These are phyloP conservation scores for Chrysoporthe deuterocubensis DNA, from an alignment of 2,329 filamentous ascomycete genomes.

Conservation along the genomic window DNA sequence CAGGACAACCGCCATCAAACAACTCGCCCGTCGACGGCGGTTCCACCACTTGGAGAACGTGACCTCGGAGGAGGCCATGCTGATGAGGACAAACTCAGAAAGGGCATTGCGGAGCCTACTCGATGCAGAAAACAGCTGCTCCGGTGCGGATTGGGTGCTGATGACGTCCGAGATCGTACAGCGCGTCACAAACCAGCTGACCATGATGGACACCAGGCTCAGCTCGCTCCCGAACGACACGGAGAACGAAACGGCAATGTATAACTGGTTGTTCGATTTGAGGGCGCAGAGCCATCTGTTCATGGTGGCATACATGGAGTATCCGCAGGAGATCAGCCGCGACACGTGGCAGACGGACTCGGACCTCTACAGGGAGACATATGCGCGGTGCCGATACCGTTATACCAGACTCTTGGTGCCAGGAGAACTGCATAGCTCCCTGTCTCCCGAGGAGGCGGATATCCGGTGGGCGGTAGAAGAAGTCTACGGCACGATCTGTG, in stretches of 20 bases:
- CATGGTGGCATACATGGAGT: slow-evolving; percentile 50
- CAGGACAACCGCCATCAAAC: slow-evolving; percentile 37
- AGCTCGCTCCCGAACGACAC: slow-evolving; percentile 27
- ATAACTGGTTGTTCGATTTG: slow-evolving; percentile 38
- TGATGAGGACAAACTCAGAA: slow-evolving; percentile 41
- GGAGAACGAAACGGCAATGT: slow-evolving; percentile 35
- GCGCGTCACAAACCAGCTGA: slow-evolving; percentile 41
- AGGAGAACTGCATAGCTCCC: slow-evolving; percentile 30
- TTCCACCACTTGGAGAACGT: slow-evolving; percentile 42
- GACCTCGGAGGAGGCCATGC: slow-evolving; percentile 38
- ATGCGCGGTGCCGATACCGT: slow-evolving; percentile 47
- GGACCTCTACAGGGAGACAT: slow-evolving; percentile 41
- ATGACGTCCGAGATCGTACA: slow-evolving; percentile 48
- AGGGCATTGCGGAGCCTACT: slow-evolving; percentile 36
- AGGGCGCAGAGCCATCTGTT: slow-evolving; percentile 47
- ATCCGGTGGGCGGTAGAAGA: slow-evolving; percentile 46
- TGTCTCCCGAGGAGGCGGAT: slow-evolving; percentile 42
- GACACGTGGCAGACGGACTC: slow-evolving; percentile 40
- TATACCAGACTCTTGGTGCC: slow-evolving; percentile 43
- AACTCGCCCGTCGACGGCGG: slow-evolving; percentile 43
- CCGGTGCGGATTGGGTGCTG: slow-evolving; percentile 49
- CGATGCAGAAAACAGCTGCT: slow-evolving; percentile 36
- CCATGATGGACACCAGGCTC: slow-evolving; percentile 38
- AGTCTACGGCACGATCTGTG: slow-evolving; percentile 46
- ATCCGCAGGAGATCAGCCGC: slow-evolving; percentile 38